Conservation (phyloP, 2,329 filamentous ascomycete species). For the Aspergillus bombycis region DNA sequence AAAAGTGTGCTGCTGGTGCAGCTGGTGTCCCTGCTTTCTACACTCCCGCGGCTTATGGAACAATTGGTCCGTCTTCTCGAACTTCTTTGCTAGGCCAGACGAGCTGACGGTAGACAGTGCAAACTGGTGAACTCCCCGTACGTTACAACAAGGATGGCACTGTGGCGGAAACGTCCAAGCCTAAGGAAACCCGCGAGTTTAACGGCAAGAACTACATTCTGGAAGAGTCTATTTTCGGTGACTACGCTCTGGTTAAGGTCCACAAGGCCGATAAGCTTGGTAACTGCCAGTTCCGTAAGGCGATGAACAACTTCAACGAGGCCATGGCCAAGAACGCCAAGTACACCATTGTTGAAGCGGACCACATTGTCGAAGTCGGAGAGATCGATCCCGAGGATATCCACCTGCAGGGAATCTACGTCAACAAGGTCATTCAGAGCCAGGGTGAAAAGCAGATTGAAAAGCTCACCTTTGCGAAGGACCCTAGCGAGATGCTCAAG, state of each 20-base stretch:
- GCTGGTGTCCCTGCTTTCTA: constrained; percentile 88
- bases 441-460: constrained; percentile 74
- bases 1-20: constrained; percentile 81
- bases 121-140: constrained; percentile 62
- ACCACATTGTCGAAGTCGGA: constrained; percentile 77
- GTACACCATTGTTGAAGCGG: constrained; percentile 80
- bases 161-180: constrained; percentile 68
- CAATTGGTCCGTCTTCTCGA: constrained; percentile 53
- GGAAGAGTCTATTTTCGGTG: constrained; percentile 75
- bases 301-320: constrained; percentile 73
- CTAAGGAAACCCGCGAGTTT: constrained; percentile 74
- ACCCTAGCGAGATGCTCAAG: constrained; percentile 52
- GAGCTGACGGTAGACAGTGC: constrained; percentile 41
- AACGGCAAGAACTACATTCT: constrained; percentile 73
- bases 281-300: constrained; percentile 77
- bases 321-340: constrained; percentile 82
- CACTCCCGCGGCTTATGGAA: constrained; percentile 77
- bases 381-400: constrained; percentile 73
- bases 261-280: constrained; percentile 77
- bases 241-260: constrained; percentile 76
- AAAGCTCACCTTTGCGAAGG: constrained; percentile 77
- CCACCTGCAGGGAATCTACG: constrained; percentile 81
- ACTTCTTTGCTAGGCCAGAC: constrained; percentile 45
- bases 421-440: constrained; percentile 77
- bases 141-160: constrained; percentile 80